Evolutionary conservation across 345 rosid genomes (phyloP).

Genomic region (Eucalyptus grandis): DNA sequence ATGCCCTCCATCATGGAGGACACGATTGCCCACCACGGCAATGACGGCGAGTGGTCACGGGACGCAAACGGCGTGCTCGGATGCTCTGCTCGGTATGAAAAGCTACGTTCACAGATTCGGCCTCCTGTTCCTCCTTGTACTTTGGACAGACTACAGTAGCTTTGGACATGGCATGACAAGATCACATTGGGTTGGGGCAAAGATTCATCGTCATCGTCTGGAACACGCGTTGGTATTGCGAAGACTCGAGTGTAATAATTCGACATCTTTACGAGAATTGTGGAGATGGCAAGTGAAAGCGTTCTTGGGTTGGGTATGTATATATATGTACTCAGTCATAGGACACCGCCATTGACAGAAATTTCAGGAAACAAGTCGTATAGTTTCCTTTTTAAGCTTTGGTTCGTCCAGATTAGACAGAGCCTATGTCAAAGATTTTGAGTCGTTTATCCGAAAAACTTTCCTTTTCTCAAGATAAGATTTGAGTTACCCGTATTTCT

Average conservation of each 20-base stretch:
- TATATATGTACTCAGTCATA: no score
- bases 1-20: neutral
- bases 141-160: neutral
- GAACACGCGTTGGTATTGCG: neutral
- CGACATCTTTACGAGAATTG: no score
- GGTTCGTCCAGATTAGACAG: no score
- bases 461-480: no score
- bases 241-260: neutral
- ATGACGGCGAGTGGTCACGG: neutral
- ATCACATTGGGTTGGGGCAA: neutral
- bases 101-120: neutral
- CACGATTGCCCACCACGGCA: neutral
- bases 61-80: neutral
- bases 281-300: no score
- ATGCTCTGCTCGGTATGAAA: neutral
- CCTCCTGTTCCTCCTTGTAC: neutral
- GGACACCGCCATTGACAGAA: no score
- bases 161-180: neutral
- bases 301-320: no score
- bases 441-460: no score
- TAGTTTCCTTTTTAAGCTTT: no score
- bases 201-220: neutral
- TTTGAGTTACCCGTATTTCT: no score
- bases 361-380: no score
- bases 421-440: no score